phyloP scores from a whole-genome alignment of 371 early-diverging fungal genomes.

The Circinella minor region DNA sequence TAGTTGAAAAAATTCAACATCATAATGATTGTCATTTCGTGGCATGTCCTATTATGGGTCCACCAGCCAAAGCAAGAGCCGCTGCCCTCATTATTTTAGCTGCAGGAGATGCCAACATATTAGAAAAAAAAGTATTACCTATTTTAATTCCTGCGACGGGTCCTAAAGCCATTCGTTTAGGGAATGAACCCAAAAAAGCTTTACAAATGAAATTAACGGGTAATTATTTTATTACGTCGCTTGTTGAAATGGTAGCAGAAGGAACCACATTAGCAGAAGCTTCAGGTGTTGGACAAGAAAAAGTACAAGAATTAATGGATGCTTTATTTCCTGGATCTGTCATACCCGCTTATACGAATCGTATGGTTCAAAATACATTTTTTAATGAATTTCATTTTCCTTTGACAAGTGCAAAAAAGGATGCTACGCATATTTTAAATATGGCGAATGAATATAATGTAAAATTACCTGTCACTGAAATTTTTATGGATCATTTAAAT shows the following conservation, averaged over 20 bases:
- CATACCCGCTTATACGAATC: constrained; percentile 33
- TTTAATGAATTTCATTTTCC: constrained; percentile 35
- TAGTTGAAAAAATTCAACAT: constrained; percentile 16
- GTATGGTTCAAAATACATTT: constrained; percentile 43
- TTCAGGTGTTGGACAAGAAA: constrained; percentile 55
- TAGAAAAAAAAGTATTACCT: constrained; percentile 21
- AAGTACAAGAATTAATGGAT: constrained; percentile 61
- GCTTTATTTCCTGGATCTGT: constrained; percentile 53
- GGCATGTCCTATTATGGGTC: constrained; percentile 50
- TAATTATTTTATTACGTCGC: constrained; percentile 65
- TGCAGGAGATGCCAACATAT: constrained; percentile 26
- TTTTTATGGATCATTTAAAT: constrained; percentile 33
- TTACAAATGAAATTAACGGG: constrained; percentile 67
- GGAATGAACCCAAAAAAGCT: constrained; percentile 47
- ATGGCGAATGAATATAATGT: constrained; percentile 34
- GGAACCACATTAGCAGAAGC: constrained; percentile 73
- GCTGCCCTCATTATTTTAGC: constrained; percentile 36
- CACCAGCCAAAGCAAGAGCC: constrained; percentile 37
- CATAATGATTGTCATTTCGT: constrained; percentile 27
- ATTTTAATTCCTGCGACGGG: constrained; percentile 42
- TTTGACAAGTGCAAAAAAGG: constrained; percentile 38
- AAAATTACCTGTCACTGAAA: constrained; percentile 29
- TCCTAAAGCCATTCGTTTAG: constrained; percentile 46
- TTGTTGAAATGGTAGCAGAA: constrained; percentile 69
- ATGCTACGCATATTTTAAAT: constrained; percentile 39